Evolutionary conservation across 139 green algal species (phyloP).

Genomic region (Tetraselmis striata): DNA sequence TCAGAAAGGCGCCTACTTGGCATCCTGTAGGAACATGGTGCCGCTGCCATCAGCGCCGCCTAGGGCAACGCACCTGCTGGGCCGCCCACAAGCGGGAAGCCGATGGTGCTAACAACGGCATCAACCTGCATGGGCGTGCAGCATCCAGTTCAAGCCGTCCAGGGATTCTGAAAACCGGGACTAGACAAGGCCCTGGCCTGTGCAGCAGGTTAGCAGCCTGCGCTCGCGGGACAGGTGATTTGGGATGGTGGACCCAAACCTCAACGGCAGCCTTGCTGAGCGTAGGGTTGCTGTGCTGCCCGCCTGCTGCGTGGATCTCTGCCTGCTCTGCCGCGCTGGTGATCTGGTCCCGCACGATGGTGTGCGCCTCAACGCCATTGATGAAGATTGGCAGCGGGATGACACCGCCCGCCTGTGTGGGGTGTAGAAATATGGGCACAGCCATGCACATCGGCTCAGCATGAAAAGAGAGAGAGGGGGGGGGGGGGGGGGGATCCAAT

Average conservation of each 20-base stretch:
- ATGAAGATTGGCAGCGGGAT: slow-evolving; percentile 89
- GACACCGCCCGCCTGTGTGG: slow-evolving; percentile 58
- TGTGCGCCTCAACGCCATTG: slow-evolving; percentile 93
- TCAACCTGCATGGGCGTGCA: no score
- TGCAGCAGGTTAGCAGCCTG: no score
- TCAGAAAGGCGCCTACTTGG: no score
- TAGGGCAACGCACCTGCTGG: background rate
- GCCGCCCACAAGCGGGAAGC: slow-evolving; percentile 92
- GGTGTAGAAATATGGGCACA: no score
- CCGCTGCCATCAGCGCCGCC: no score
- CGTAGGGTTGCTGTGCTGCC: slow-evolving; percentile 21
- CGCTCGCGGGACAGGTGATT: no score
- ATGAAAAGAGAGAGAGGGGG: background rate
- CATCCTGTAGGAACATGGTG: no score
- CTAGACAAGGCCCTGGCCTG: no score
- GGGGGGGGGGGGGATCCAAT: background rate
- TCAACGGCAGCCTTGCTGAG: slow-evolving; percentile 9
- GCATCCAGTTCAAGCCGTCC: no score
- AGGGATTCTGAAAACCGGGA: slow-evolving; percentile 19
- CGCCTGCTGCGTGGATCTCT: background rate
- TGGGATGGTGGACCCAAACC: no score
- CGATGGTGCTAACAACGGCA: slow-evolving; percentile 83
- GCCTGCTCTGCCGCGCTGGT: slow-evolving; percentile 63
- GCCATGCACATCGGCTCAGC: background rate
- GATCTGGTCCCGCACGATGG: slow-evolving; percentile 82